These are phyloP conservation scores for Aspergillus sergii DNA, from an alignment of 2,329 filamentous ascomycete genomes.

Conservation along the genomic window DNA sequence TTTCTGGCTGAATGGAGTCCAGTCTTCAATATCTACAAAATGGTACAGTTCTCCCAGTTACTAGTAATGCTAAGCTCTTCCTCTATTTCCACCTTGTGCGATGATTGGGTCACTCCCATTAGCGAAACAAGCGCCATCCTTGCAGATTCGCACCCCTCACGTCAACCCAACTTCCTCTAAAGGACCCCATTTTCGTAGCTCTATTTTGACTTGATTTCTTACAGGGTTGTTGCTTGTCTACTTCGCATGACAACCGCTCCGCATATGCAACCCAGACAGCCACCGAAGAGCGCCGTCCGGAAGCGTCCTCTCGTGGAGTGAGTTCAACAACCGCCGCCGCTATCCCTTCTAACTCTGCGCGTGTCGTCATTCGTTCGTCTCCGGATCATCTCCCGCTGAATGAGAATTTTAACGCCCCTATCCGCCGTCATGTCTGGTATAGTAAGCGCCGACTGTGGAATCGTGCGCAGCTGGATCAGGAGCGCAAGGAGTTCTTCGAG, in stretches of 20 bases:
- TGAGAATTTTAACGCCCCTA: constrained; percentile 70
- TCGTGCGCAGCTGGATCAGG: constrained; percentile 65
- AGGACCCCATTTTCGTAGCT: not conserved
- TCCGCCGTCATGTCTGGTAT: constrained; percentile 67
- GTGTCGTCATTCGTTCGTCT: constrained; percentile 12
- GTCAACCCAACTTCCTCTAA: not conserved
- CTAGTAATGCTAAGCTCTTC: not conserved
- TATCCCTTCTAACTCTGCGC: constrained; percentile 19
- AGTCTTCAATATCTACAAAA: constrained; percentile 31
- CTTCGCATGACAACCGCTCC: constrained; percentile 35
- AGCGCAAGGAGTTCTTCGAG: constrained; percentile 85
- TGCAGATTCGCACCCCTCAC: constrained; percentile 1
- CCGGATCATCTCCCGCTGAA: constrained; percentile 34
- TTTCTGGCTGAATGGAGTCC: constrained; percentile 30
- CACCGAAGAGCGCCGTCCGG: constrained; percentile 27
- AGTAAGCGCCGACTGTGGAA: constrained; percentile 70
- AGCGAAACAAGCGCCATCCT: not conserved
- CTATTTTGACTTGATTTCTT: not conserved
- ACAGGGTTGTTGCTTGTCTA: constrained; percentile 46
- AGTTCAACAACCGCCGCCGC: constrained; percentile 14
- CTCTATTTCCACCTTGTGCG: not conserved
- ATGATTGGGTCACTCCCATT: not conserved
- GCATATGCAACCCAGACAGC: constrained; percentile 27
- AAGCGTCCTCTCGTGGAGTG: constrained; percentile 19
- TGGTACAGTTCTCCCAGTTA: constrained; percentile 30